These are phyloP conservation scores for Nannizzia gypsea DNA, from an alignment of 2,329 filamentous ascomycete genomes.

Conservation along the genomic window DNA sequence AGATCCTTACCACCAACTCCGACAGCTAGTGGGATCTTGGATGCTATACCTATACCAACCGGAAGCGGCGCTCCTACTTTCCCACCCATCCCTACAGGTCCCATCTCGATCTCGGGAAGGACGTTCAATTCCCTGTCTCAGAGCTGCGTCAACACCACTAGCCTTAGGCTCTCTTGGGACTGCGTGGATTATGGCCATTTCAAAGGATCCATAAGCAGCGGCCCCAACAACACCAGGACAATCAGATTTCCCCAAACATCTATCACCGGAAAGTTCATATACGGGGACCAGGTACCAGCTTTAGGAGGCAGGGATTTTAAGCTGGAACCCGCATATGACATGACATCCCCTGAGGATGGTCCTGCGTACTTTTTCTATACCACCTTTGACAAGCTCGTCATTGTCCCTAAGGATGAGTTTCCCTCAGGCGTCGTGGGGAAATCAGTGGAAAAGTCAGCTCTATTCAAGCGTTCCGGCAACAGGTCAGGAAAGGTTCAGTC, in stretches of 20 bases:
- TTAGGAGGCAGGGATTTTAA: slow-evolving; percentile 33
- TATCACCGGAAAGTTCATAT: slow-evolving; percentile 36
- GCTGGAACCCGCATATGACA: slow-evolving; percentile 46
- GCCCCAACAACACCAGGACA: not conserved
- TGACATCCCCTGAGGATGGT: slow-evolving; percentile 44
- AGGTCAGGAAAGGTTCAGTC: slow-evolving; percentile 29
- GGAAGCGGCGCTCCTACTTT: slow-evolving; percentile 31
- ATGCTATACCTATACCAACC: slow-evolving; percentile 37
- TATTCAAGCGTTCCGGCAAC: slow-evolving; percentile 21
- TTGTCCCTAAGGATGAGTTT: slow-evolving; percentile 35
- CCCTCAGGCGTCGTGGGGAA: slow-evolving; percentile 10
- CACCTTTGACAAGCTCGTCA: slow-evolving; percentile 53
- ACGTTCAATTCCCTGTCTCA: slow-evolving; percentile 37
- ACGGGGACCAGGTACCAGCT: slow-evolving; percentile 51
- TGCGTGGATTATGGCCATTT: slow-evolving; percentile 31
- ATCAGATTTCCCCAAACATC: not conserved
- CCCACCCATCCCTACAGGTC: slow-evolving; percentile 40
- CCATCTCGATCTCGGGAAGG: slow-evolving; percentile 38
- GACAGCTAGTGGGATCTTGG: slow-evolving; percentile 38
- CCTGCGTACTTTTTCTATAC: slow-evolving; percentile 54
- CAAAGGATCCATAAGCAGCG: not conserved
- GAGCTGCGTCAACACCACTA: slow-evolving; percentile 37
- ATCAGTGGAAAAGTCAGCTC: slow-evolving; percentile 15
- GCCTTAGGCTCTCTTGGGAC: slow-evolving; percentile 41
- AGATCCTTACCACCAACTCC: slow-evolving; percentile 28